Base-by-base conservation (phyloP, 2,329 filamentous ascomycete species). In the Hymenoscyphus fraxineus region DNA sequence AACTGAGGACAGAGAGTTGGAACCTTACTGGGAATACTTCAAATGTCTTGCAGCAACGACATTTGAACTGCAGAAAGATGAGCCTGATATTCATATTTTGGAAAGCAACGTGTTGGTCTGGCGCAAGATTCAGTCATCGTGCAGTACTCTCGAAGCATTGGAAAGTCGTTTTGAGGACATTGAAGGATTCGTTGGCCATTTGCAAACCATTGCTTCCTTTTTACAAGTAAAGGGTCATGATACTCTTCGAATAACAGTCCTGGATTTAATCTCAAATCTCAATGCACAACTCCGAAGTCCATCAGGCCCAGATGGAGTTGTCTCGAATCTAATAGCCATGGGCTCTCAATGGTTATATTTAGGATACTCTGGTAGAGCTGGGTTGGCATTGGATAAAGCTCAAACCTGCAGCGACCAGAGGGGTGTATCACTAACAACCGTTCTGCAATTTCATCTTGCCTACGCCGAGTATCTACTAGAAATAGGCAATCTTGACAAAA, bases 381-480 rank as follows among this genome's bases (percentile, higher is more conserved):
- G 80, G 6, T 72, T 81, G 5, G 75, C 82, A 2, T 80, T 97
- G 16, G 80, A 82, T 0, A 82, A 83, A 62, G 86, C 87, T 2
- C 82, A 87, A 67, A 76, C 78, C 22, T 81, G 83, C 60, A 68
- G 82, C 6, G 72, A 74, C 12, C 75, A 74, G 9, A 75, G 76
- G 51, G 74, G 75, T 1, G 69, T 80, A 1, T 79, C 81, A 2
- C 76, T 77, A 10, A 76, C 82, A 59, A 78, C 81, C 15, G 77
- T 75, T 35, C 69, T 89, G 15, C 79, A 81, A 40, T 89, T 89
- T 74, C 84, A 93, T 68, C 78, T 97, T 6, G 85, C 87, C 0
- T 87, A 88, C 66, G 88, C 90, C 0, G 91, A 96, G 74, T 92
- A 93, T 74, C 81, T 88, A 35, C 79, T 93, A 19, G 84, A 85